Evolutionary conservation across 768 basidiomycete species (phyloP), one percentile per base, ranked within the genome.

Genomic region (Termitomyces sp.): DNA sequence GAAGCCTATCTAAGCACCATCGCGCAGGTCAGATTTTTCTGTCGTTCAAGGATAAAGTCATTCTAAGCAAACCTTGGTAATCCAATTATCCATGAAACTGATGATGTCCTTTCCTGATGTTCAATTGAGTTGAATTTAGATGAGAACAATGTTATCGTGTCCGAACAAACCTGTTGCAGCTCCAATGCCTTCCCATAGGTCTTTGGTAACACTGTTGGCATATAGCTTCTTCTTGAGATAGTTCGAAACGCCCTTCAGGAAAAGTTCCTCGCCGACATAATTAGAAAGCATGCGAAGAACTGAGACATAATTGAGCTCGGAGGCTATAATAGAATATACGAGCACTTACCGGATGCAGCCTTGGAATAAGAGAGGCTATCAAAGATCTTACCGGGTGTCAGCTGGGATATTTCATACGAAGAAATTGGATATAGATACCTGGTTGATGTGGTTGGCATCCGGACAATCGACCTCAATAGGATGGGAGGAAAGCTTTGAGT

Each of bases 211-310:
- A 49, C 87, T 91, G 72, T 93, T 97, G 26, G 80, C 85, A 69
- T 88, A 98, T 8, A 94, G 74, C 63, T 91, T 87, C 61, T 86
- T 83, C 76, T 94, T 95, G 61, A 98, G 83, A 74, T 98, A 98
- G 58, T 91, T 80, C 2, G 93, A 93, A 46, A 96, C 93, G 34
- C 92, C 91, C 65, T 85, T 84, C 51, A 94, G 72, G 82, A 98
- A 97, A 57, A 74, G 80, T 6, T 94, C 92, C 70, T 97, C 87
- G 48, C 95, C 94, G 20, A 95, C 92, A 61, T 89, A 88, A 67
- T 84, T 84, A 22, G 87, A 85, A 55, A 98, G 77, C 95, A 98
- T 98, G 66, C 93, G 89, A 48, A 98, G 82, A n/a, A 97, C 95
- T 81, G 67, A 3, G 18, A 16, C 12, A n/a, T 8, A 36, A 22